Conservation (phyloP, 225 moss, liverwort and hornwort genomes). For the Climacium dendroides region DNA sequence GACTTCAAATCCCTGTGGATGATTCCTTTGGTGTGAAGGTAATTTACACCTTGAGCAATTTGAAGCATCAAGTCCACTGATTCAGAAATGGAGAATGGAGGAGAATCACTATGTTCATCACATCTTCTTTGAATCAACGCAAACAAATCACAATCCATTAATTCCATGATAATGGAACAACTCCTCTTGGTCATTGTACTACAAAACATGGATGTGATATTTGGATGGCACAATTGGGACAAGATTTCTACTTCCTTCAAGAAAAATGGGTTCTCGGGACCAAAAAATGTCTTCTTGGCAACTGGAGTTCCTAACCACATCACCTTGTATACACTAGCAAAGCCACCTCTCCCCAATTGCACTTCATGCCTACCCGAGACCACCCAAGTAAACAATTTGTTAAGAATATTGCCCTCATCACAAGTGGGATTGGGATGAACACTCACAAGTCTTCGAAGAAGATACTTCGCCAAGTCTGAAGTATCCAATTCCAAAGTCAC, state of each 20-base stretch:
- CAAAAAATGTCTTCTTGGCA: too few relatives aligned
- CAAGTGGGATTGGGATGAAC: not conserved
- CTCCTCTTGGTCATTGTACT: not conserved
- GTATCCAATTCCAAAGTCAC: not conserved
- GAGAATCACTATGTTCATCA: rapidly evolving
- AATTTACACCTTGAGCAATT: not conserved
- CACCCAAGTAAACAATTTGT: too few relatives aligned
- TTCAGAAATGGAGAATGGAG: not conserved
- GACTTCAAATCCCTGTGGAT: not conserved
- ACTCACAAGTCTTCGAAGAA: not conserved
- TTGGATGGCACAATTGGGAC: not conserved
- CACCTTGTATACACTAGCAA: too few relatives aligned
- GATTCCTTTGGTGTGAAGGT: not conserved
- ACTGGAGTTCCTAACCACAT: too few relatives aligned
- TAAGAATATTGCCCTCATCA: not conserved
- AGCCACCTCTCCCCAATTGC: too few relatives aligned
- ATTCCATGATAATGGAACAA: not conserved
- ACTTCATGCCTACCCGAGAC: too few relatives aligned
- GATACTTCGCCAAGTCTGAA: not conserved
- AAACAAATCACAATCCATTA: not conserved
- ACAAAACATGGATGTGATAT: not conserved
- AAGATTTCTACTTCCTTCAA: not conserved
- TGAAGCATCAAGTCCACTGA: not conserved
- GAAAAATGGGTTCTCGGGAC: rapidly evolving
- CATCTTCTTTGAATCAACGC: not conserved